These are phyloP conservation scores for Nicotiana noctiflora DNA, from an alignment of 257 asterid species.

Conservation along the genomic window DNA sequence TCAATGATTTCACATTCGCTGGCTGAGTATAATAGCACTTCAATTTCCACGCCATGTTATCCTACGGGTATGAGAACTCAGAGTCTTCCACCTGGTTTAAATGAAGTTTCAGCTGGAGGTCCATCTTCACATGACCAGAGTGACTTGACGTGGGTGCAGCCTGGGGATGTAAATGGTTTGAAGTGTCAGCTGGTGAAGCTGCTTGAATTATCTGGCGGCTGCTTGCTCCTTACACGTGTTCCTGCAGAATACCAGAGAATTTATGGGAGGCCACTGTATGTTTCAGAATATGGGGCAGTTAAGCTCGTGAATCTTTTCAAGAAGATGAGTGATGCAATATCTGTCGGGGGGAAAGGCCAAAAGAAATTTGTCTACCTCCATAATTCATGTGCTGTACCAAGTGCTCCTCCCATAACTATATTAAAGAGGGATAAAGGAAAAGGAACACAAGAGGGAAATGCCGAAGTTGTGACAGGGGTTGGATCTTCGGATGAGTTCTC, in stretches of 20 bases:
- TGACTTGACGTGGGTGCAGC: constrained; percentile 69
- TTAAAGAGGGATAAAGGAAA: constrained; percentile 49
- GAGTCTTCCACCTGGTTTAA: constrained; percentile 35
- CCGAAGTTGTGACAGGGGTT: constrained; percentile 22
- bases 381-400: constrained; percentile 31
- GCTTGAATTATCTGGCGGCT: constrained; percentile 68
- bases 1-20: constrained; percentile 47
- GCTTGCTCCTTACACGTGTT: constrained; percentile 53
- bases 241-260: constrained; percentile 65
- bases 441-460: constrained; percentile 32
- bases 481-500: constrained; percentile 65
- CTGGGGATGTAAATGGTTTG: constrained; percentile 79
- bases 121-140: constrained; percentile 22
- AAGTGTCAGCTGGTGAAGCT: constrained; percentile 68
- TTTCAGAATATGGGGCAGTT: constrained; percentile 62
- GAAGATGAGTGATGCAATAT: constrained; percentile 60
- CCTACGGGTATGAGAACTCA: constrained; percentile 30
- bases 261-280: constrained; percentile 70
- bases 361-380: constrained; percentile 48
- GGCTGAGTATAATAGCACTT: constrained; percentile 32
- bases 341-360: constrained; percentile 51
- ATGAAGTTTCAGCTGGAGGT: constrained; percentile 34
- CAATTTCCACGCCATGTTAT: constrained; percentile 30
- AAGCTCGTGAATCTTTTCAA: constrained; percentile 69
- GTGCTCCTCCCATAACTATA: constrained; percentile 22